Evolutionary conservation across 352 stramenopile genomes (phyloP), one percentile per base, ranked within the genome.

Genomic region (Peronospora destructor): DNA sequence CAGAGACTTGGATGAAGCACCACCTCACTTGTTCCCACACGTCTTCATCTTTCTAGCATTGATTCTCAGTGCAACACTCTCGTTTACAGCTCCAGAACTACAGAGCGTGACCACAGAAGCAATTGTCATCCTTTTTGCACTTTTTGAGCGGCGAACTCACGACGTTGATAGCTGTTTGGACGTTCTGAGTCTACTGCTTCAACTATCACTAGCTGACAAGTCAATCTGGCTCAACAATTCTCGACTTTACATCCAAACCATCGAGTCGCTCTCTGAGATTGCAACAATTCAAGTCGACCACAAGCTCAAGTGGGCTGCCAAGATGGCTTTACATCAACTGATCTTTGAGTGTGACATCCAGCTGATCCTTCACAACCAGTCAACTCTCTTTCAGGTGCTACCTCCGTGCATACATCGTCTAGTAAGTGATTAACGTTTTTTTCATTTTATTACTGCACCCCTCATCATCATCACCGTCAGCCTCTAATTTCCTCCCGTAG

Each of bases 271-370:
- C 3, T 61, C 38, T 1, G 64, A 72, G 38, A 30, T 36, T 3
- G 21, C 59, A 35, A 52, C 52, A 5, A 12, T 75, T 8, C 61
- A 73, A 47, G 34, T 46, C 0, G 52, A 68, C 5, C 14, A 16
- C 9, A 49, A 53, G 6, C 51, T 58, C 36, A 59, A 58, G 40
- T 82, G 68, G 68, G 32, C 59, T 19, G 23, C 54, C 10, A 54
- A 34, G 14, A 73, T 71, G 14, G 38, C 61, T 14, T 47, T 81
- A 25, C 64, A 76, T 41, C 63, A 80, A 9, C 38, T 83, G 7
- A 39, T 85, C 7, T 62, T 83, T 19, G 68, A 83, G 47, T 74
- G 68, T 40, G 59, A 78, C 37, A 26, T 26, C 9, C 19, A 28
- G 0, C 49, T 77, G 1, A 40, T 81, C 0, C 12, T 32, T 19